Percentiles rank a stretch among this genome's conserved stretches.
Conservation (phyloP, 768 basidiomycete genomes). For the Calocera viscosa region DNA sequence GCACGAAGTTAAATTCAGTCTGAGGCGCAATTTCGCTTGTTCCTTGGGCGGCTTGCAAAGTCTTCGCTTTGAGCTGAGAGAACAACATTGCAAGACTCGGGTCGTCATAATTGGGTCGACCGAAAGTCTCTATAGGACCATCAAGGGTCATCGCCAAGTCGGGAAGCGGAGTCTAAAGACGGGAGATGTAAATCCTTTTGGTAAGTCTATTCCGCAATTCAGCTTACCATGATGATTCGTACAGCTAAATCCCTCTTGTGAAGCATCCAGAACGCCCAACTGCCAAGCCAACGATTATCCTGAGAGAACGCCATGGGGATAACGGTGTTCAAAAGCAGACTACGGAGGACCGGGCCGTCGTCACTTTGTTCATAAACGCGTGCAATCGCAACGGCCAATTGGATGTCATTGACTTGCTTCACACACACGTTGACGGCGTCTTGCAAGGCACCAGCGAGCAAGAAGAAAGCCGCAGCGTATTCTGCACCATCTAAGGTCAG, state of each 20-base stretch:
- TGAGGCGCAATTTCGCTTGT: constrained; percentile 79
- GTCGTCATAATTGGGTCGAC: constrained; percentile 84
- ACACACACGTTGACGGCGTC: constrained; percentile 88
- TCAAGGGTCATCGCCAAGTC: constrained; percentile 52
- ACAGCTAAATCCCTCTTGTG: constrained; percentile 77
- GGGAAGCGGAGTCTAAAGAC: constrained; percentile 43
- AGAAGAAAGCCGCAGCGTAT: constrained; percentile 97
- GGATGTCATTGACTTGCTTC: constrained; percentile 77
- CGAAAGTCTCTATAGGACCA: constrained; percentile 49
- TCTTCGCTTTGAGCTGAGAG: constrained; percentile 77
- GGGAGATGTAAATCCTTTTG: constrained; percentile 32
- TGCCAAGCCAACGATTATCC: constrained; percentile 86
- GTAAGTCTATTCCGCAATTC: not conserved
- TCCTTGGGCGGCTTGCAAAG: constrained; percentile 84
- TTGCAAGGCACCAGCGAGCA: constrained; percentile 74
- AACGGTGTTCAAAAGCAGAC: constrained; percentile 60
- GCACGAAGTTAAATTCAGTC: constrained; percentile 88
- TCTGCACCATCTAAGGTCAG: constrained; percentile 37
- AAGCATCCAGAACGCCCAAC: constrained; percentile 96
- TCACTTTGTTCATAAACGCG: constrained; percentile 72
- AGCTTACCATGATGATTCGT: constrained; percentile 69
- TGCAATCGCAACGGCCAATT: constrained; percentile 77
- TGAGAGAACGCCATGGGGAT: constrained; percentile 72
- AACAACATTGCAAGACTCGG: constrained; percentile 84
- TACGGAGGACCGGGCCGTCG: constrained; percentile 61